Conservation (phyloP, 495 filamentous ascomycete species). For the Aspergillus cristatus region DNA sequence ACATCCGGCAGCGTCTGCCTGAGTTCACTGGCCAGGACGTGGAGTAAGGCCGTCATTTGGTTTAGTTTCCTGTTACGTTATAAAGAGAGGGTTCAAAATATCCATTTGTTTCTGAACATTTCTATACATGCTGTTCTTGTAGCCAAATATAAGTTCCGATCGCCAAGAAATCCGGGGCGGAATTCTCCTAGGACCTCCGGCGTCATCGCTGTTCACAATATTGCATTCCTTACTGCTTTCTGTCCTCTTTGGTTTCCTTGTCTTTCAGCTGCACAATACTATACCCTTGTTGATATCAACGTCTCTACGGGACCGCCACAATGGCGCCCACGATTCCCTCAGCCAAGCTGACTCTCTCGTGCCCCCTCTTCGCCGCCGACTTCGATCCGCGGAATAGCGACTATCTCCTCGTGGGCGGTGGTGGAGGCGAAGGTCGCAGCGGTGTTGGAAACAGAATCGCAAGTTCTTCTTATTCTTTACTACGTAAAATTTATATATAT, state of each 20-base stretch:
- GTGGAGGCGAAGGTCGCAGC: slow-evolving; percentile 75
- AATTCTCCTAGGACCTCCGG: slow-evolving; percentile 6
- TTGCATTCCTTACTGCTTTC: too few relatives aligned
- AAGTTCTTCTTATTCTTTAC: slow-evolving; percentile 19
- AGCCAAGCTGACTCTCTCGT: slow-evolving; percentile 64
- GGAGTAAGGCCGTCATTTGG: slow-evolving; percentile 34
- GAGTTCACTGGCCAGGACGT: slow-evolving; percentile 62
- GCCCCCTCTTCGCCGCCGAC: slow-evolving; percentile 83
- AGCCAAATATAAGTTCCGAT: too few relatives aligned
- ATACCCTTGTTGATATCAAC: too few relatives aligned
- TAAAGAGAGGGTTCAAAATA: neutral
- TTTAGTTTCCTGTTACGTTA: slow-evolving; percentile 5
- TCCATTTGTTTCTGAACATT: too few relatives aligned
- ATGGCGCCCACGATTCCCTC: slow-evolving; percentile 47
- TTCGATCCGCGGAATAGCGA: slow-evolving; percentile 74
- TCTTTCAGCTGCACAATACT: slow-evolving; percentile 1
- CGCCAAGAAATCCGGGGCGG: slow-evolving; percentile 31
- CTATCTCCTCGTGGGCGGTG: slow-evolving; percentile 77
- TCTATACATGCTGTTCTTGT: too few relatives aligned
- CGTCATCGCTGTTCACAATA: slow-evolving; percentile 2
- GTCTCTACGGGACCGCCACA: neutral
- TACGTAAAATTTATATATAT: too few relatives aligned
- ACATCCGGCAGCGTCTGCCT: slow-evolving; percentile 50
- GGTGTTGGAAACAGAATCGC: slow-evolving; percentile 90
- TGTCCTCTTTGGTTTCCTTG: neutral